A percentile compares a stretch with the other conserved stretches of the same genome.
Evolutionary conservation across 495 filamentous ascomycete genomes (phyloP).

Genomic region (Geoglossum glabrum): DNA sequence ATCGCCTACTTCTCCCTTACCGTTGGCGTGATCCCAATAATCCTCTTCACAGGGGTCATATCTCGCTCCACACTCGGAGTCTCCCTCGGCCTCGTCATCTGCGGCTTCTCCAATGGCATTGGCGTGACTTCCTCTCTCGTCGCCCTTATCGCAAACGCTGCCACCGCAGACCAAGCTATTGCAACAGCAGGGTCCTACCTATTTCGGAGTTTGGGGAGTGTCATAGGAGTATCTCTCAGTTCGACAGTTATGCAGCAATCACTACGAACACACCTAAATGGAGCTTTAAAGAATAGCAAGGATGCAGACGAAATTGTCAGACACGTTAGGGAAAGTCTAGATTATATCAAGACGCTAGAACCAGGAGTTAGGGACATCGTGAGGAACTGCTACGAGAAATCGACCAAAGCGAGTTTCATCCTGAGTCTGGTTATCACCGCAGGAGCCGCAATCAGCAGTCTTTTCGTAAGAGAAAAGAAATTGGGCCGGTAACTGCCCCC

Average conservation of each 20-base stretch:
- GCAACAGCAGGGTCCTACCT: constrained; percentile 73
- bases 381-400: constrained; percentile 43
- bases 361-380: constrained; percentile 39
- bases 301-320: constrained; percentile 52
- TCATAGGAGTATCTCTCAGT: constrained; percentile 48
- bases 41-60: constrained; percentile 37
- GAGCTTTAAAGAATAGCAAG: constrained; percentile 29
- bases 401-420: constrained; percentile 27
- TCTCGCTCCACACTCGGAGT: constrained; percentile 25
- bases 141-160: constrained; percentile 44
- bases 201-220: constrained; percentile 66
- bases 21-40: constrained; percentile 31
- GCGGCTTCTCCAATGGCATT: constrained; percentile 40
- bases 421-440: constrained; percentile 11
- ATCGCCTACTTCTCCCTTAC: constrained; percentile 30
- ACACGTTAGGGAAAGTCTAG: constrained; percentile 50
- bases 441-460: not conserved
- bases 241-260: constrained; percentile 56
- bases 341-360: constrained; percentile 48
- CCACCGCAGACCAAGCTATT: constrained; percentile 49
- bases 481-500: constrained; percentile 5
- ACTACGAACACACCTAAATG: constrained; percentile 36
- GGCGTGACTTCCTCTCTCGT: constrained; percentile 55
- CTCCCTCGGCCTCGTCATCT: constrained; percentile 32
- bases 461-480: constrained; percentile 14